phyloP scores from a whole-genome alignment of 2,329 filamentous ascomycete species.

The Calonectria honghensis region DNA sequence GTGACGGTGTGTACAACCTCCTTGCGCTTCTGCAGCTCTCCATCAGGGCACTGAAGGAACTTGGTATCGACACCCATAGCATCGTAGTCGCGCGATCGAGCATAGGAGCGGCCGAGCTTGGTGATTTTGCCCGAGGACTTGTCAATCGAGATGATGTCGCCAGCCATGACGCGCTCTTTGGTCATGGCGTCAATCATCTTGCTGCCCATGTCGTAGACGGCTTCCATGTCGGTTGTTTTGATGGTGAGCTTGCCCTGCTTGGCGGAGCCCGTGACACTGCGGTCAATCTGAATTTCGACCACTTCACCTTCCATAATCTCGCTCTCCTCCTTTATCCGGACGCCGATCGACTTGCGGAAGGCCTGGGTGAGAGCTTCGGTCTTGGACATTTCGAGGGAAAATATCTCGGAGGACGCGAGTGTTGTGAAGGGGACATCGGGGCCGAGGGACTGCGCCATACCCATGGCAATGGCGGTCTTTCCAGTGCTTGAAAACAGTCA shows the following conservation, averaged over 20 bases:
- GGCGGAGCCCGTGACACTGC: constrained; percentile 95
- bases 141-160: constrained; percentile 98
- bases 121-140: constrained; percentile 99
- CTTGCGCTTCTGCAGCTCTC: constrained; percentile 96
- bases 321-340: constrained; percentile 98
- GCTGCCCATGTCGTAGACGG: constrained; percentile 98
- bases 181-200: constrained; percentile 99
- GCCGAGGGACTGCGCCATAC: constrained; percentile 97
- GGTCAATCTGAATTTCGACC: constrained; percentile 98
- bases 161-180: constrained; percentile 98
- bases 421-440: constrained; percentile 97
- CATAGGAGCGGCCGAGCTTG: constrained; percentile 95
- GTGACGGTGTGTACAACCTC: constrained; percentile 98
- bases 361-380: constrained; percentile 98
- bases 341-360: constrained; percentile 98
- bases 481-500: constrained; percentile 80
- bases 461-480: constrained; percentile 99
- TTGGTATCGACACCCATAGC: constrained; percentile 99
- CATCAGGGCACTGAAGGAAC: constrained; percentile 97
- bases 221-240: constrained; percentile 99
- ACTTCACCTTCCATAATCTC: constrained; percentile 99
- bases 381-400: constrained; percentile 99
- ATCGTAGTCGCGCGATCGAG: constrained; percentile 97
- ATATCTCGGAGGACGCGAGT: constrained; percentile 96
- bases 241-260: constrained; percentile 99